Base-by-base conservation (phyloP, 306 rosid species). In the Fragaria nilgerrensis region DNA sequence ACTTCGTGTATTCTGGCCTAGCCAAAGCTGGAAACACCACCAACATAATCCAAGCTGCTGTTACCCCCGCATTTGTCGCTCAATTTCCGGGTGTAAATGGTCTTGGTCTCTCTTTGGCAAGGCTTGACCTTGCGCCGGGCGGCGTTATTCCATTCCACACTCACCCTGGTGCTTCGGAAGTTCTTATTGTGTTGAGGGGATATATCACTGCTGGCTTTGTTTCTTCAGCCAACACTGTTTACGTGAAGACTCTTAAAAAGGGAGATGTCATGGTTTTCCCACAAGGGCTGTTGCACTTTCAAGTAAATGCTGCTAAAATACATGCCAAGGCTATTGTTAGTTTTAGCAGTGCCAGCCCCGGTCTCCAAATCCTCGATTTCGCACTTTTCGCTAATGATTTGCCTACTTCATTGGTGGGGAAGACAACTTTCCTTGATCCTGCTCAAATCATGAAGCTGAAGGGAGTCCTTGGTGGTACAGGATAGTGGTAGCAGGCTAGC, bases 81-180 rank as follows among this genome's bases (percentile, higher is more conserved):
- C 96, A 93, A 56, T 91, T 86, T 39, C 94, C 96, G 0, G 96
- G 87, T 2, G 66, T 93, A 0, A 94, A 94, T 34, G 96, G 97
- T 3, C 94, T 91, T 9, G 98, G 91, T 3, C 53, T 91, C 49
- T 94, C 98, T 0, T 63, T 84, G 0, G 90, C 86, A 32, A 72
- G 96, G 76, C 72, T 94, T 5, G 98, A 94, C 89, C 48, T 94
- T 3, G 91, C 79, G 3, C 87, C 89, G 4, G 70, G 66, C 1
- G 98, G 97, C 19, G 97, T 94, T 36, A 86, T 94, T 47, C 98
- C 98, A n/a, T 48, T 94, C 0, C 98, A 94, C 83, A 91, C 97
- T 3, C 97, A 94, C 49, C 96, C 97, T 0, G 91, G 83, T 27
- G 98, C 94, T 14, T 82, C 85, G 29, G 96, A 94, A 72, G 72